Evolutionary conservation across 148 eudicot species (phyloP), one percentile per base, ranked within the genome.

Genomic region (Cornus florida): DNA sequence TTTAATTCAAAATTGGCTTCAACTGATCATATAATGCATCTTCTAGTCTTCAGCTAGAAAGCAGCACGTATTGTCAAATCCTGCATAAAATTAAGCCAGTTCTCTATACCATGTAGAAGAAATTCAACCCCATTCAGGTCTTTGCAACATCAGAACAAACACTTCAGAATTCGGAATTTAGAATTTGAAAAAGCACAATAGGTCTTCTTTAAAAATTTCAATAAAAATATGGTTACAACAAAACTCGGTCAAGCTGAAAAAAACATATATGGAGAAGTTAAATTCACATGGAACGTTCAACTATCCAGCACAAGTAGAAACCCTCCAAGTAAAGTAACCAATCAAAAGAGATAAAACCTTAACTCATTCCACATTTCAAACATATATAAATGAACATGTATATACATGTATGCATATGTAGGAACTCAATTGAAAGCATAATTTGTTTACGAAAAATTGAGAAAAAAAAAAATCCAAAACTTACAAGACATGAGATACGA

Each of bases 401-500:
- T 50, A 35, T 35, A 35, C 38, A 35, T 43, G 8, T 43, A 43
- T 43, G 8, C 6, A 43, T 1, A 43, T 0, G 8, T 5, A 43
- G 7, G 62, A n/a, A 76, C 22, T 28, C 23, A 56, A 38, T 11
- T 35, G 22, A 69, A 50, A 67, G 5, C 33, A 64, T 31, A 9
- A 69, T 7, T 22, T 24, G 10, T 77, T 13, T 16, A 64, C 28
- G 70, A 31, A 72, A 72, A 64, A 35, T 31, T 57, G 23, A 10
- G 70, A 28, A 28, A 57, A 67, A 6, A 22, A 78, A 71, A 19
- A 77, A 71, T 43, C 2, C 53, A 22, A 70, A 4, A 88, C 97
- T 91, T 82, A 94, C 98, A 82, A 28, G 98, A 94, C 97, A 94
- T 89, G 79, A 94, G 92, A 81, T 92, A 94, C 17, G 98, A 92